Evolutionary conservation across 306 rosid genomes (phyloP), one percentile per base, ranked within the genome.

Genomic region (Amphicarpaea edgeworthii): DNA sequence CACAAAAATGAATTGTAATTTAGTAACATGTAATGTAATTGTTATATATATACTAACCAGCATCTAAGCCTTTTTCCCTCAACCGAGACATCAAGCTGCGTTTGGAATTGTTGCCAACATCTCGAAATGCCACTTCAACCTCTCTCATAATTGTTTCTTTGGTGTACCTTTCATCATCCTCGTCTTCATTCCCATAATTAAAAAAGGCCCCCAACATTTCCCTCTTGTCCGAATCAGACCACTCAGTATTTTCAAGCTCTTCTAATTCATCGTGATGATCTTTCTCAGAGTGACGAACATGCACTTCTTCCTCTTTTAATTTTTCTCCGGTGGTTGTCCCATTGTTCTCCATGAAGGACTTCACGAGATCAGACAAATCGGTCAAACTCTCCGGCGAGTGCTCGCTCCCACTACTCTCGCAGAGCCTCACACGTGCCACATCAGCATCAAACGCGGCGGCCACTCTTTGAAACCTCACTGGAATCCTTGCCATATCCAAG

Each of bases 341-440:
- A 4, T 60, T 88, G 45, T 83, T 84, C 72, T 92, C 96, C 37
- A 95, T 89, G 62, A 90, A 95, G 9, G 99, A 95, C 4, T 89
- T 78, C 8, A 92, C 97, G 3, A 95, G 91, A 77, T 87, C 88
- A 7, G 90, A 92, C 65, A 92, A 84, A 61, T 92, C 90, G 0
- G 81, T 28, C 1, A 75, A 58, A 15, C 90, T 88, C 78, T 86
- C 96, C 17, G 83, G 86, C 37, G 93, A 92, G 81, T 90, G 90
- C 80, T 95, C 98, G 77, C 97, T 90, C 23, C 98, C 98, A 51
- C 97, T 91, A 76, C 97, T 90, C 83, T 89, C 91, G 67, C 93
- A 86, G 30, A 54, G 79, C 82, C 84, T 78, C 76, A 81, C 70
- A 47, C 85, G 73, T 1, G 91, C 81, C 63, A 73, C 83, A 10